A percentile compares a stretch with the other conserved stretches of the same genome.
These are phyloP conservation scores for Sonneratia alba DNA, from an alignment of 345 rosid genomes.

Conservation along the genomic window DNA sequence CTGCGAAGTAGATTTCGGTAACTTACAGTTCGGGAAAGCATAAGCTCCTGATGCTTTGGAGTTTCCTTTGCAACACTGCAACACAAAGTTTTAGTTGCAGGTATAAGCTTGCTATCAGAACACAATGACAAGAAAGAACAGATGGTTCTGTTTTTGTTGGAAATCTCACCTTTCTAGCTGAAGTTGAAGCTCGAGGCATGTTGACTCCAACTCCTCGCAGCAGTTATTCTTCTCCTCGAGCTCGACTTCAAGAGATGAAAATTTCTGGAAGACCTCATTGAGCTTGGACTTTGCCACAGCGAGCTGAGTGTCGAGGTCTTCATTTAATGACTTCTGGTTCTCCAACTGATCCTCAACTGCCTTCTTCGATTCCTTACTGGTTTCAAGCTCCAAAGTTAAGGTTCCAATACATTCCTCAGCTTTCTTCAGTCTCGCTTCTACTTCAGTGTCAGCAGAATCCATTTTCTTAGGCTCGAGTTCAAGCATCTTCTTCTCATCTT, in stretches of 20 bases:
- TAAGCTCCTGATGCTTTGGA: slow-evolving; percentile 31
- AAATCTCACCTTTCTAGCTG: slow-evolving; percentile 64
- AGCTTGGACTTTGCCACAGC: slow-evolving; percentile 52
- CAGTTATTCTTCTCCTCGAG: slow-evolving; percentile 67
- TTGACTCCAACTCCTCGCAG: slow-evolving; percentile 82
- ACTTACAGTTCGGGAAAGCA: slow-evolving; percentile 48
- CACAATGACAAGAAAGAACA: background rate
- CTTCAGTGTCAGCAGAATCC: slow-evolving; percentile 19
- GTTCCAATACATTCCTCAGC: slow-evolving; percentile 34
- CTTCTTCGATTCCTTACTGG: slow-evolving; percentile 40
- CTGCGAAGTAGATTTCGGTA: slow-evolving; percentile 1
- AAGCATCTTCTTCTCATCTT: slow-evolving; percentile 32
- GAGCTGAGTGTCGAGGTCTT: slow-evolving; percentile 82
- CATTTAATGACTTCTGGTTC: slow-evolving; percentile 56
- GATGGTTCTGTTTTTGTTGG: background rate
- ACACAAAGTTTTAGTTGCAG: slow-evolving; percentile 1
- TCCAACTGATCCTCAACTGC: slow-evolving; percentile 58
- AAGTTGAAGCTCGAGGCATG: slow-evolving; percentile 88
- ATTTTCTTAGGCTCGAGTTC: slow-evolving; percentile 31
- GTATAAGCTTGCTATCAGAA: background rate
- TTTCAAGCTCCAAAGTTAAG: slow-evolving; percentile 39
- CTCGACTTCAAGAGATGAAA: slow-evolving; percentile 71
- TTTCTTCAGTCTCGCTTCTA: slow-evolving; percentile 35
- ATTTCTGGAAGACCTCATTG: slow-evolving; percentile 61
- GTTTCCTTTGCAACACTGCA: slow-evolving; percentile 57